A percentile compares a stretch with the other conserved stretches of the same genome.
phyloP scores from a whole-genome alignment of 2,329 filamentous ascomycete genomes.

The Leptoxyphium fumago region DNA sequence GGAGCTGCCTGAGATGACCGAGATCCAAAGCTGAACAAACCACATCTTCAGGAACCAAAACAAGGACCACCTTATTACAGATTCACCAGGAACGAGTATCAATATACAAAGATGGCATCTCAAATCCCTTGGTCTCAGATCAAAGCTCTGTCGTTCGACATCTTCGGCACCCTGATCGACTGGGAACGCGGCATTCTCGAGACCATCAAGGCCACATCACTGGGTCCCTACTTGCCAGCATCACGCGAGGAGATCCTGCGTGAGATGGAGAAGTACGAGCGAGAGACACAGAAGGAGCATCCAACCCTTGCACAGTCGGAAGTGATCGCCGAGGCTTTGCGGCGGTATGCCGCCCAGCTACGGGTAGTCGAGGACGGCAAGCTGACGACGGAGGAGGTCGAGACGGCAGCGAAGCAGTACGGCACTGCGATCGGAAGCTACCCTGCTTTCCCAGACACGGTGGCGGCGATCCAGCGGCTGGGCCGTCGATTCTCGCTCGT shows the following conservation, averaged over 20 bases:
- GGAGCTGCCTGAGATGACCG: no score
- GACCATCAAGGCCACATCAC: conserved; percentile 34
- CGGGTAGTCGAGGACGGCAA: conserved; percentile 35
- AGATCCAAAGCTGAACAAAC: no score
- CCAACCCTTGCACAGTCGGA: conserved; percentile 46
- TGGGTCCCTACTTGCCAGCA: conserved; percentile 32
- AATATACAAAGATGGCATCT: conserved; percentile 8
- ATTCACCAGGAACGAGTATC: no score
- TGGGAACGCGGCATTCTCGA: conserved; percentile 54
- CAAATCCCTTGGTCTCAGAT: conserved; percentile 15
- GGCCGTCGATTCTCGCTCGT: conserved; percentile 41
- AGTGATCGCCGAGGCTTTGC: conserved; percentile 26
- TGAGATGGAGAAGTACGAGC: conserved; percentile 33
- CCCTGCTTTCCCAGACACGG: conserved; percentile 43
- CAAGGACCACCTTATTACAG: no score
- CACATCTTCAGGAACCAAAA: no score
- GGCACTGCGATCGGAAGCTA: conserved; percentile 39
- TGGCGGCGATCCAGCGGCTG: conserved; percentile 37
- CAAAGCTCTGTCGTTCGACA: conserved; percentile 54
- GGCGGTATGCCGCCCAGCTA: conserved; percentile 16
- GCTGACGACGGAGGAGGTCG: conserved; percentile 30
- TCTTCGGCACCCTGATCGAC: conserved; percentile 68
- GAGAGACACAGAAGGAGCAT: conserved; percentile 35
- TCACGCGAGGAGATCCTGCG: conserved; percentile 29
- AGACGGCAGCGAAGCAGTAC: conserved; percentile 32